phyloP scores from a whole-genome alignment of 2,329 filamentous ascomycete species.

The Aspergillus pseudotamarii region DNA sequence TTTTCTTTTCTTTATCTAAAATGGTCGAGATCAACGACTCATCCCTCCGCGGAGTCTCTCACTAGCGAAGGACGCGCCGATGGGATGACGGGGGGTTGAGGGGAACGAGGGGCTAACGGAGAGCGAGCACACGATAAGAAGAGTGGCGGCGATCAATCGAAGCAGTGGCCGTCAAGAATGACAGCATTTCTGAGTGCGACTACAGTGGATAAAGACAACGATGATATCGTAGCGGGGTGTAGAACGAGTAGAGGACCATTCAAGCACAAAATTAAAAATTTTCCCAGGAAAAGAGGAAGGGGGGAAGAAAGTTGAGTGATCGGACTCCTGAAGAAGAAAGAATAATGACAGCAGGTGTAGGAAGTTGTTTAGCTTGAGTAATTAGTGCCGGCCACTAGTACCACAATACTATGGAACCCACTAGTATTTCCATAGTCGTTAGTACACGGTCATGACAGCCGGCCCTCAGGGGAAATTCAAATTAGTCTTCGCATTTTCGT shows the following conservation, averaged over 20 bases:
- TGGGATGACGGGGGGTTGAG: neutral
- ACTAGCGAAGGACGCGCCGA: slow-evolving; percentile 1
- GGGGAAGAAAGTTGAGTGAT: slow-evolving; percentile 2
- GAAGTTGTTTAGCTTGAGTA: neutral
- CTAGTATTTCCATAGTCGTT: slow-evolving; percentile 6
- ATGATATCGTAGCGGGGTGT: neutral
- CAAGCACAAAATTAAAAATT: neutral
- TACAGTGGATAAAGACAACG: neutral
- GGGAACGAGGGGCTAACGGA: slow-evolving; percentile 16
- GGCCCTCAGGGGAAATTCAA: slow-evolving; percentile 8
- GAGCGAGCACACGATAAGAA: slow-evolving; percentile 18
- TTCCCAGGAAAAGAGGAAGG: slow-evolving; percentile 1
- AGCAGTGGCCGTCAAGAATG: slow-evolving; percentile 13
- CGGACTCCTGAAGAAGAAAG: neutral
- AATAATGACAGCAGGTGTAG: neutral
- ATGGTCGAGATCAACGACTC: neutral
- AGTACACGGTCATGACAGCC: slow-evolving; percentile 2
- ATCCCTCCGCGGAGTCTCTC: neutral
- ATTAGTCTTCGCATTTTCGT: slow-evolving; percentile 7
- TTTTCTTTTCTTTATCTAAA: no score
- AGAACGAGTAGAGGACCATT: neutral
- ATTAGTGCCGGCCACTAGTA: slow-evolving; percentile 1
- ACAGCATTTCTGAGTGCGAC: slow-evolving; percentile 21
- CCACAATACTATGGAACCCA: neutral
- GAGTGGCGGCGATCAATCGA: slow-evolving; percentile 11